Base-by-base conservation (phyloP, 2,329 filamentous ascomycete species). In the Exophiala aquamarina region DNA sequence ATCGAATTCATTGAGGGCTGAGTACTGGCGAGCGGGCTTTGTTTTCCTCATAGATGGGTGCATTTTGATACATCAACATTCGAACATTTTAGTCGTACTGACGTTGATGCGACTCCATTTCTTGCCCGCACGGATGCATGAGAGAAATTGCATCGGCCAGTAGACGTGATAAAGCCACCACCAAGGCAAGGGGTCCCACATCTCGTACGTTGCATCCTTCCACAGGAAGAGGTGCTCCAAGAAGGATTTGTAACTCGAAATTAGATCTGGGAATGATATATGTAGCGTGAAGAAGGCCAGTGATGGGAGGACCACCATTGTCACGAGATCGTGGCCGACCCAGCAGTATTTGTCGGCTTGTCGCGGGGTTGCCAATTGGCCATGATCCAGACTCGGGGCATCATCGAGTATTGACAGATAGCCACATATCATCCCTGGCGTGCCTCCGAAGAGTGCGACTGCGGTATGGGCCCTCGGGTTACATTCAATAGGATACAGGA, bases 381-480 rank as follows among this genome's bases (percentile, higher is more conserved):
- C 18, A 21, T 11, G n/a, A 14, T 14, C 7, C 5, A 18, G n/a
- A 15, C 21, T 34, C 14, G 18, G 44, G 10, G 19, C 11, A 9
- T 32, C 14, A 7, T 38, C 37, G 0, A 83, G 62, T 0, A 75
- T 56, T 0, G 69, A 70, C 11, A 85, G 64, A 53, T 86, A 86
- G 2, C 71, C 74, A 18, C 73, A 68, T 1, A 67, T 66, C 17
- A 68, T 67, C n/a, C 70, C 63, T 2, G 63, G 59, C 3, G 68
- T 68, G 3, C 65, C 61, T 28, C 68, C 67, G 61, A 88, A 85
- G 1, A 87, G 66, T 1, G 81, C 72, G 0, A 84, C 77, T 0
- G 84, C 84, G 0, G 84, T 88, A 57, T 88, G 84, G 0, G 79
- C 81, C 11, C 84, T 71, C 0, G 84, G 84, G 46, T 87, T 88